These are phyloP conservation scores for Entomortierella lignicola DNA, from an alignment of 192 early-diverging fungal species.

Conservation along the genomic window DNA sequence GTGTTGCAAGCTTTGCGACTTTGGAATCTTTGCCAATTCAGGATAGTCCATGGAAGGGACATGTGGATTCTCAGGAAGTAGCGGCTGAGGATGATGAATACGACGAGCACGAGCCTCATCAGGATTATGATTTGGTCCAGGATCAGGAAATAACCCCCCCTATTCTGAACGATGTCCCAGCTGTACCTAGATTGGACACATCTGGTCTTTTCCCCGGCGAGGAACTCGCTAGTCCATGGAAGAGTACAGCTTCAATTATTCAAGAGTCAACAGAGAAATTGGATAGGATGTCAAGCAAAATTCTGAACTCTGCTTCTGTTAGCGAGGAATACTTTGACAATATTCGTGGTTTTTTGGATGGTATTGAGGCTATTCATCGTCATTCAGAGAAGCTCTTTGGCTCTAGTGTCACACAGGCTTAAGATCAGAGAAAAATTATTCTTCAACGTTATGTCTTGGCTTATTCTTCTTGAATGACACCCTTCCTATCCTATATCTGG, in stretches of 20 bases:
- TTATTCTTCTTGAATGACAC: neutral
- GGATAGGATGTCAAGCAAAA: conserved; percentile 34
- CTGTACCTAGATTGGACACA: neutral
- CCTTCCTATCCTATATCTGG: neutral
- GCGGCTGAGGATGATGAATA: neutral
- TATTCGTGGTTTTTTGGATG: conserved; percentile 48
- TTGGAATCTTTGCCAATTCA: conserved; percentile 27
- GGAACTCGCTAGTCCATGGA: conserved; percentile 18
- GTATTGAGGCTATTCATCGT: conserved; percentile 42
- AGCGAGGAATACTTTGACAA: conserved; percentile 52
- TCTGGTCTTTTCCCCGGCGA: conserved; percentile 13
- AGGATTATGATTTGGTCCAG: neutral
- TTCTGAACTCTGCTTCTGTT: conserved; percentile 25
- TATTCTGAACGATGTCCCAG: neutral
- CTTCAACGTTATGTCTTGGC: neutral
- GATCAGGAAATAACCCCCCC: conserved; percentile 1
- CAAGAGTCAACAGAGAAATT: conserved; percentile 29
- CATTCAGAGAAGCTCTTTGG: conserved; percentile 37
- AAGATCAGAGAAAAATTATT: neutral
- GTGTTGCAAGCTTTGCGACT: conserved; percentile 30
- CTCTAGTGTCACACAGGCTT: neutral
- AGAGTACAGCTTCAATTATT: no score
- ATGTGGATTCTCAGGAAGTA: neutral
- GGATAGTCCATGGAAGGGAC: conserved; percentile 39
- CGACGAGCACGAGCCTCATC: neutral